Percentiles rank a stretch among this genome's conserved stretches.
Conservation (phyloP, 176 grass and related monocot species). For the Microstegium vimineum region DNA sequence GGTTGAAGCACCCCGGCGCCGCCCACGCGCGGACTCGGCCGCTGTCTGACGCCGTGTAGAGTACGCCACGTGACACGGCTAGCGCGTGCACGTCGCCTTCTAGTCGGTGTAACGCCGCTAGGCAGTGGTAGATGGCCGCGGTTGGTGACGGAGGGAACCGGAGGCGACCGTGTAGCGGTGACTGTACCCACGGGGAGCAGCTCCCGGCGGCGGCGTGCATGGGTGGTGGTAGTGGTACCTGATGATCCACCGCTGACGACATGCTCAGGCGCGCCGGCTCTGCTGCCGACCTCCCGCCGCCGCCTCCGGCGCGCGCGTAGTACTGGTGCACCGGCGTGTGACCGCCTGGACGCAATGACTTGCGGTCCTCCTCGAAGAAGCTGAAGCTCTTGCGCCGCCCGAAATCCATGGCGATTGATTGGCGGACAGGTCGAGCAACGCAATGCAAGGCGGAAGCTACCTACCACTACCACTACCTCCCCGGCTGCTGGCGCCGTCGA, state of each 20-base stretch:
- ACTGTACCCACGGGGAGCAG: slow-evolving; percentile 53
- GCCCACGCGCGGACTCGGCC: slow-evolving; percentile 75
- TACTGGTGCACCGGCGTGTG: slow-evolving; percentile 43
- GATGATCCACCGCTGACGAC: slow-evolving; percentile 34
- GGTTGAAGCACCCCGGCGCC: slow-evolving; percentile 59
- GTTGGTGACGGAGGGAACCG: slow-evolving; percentile 40
- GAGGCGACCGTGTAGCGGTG: slow-evolving; percentile 30
- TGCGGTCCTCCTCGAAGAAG: slow-evolving; percentile 61
- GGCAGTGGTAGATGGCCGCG: slow-evolving; percentile 68
- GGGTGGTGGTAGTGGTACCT: not conserved
- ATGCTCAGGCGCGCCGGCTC: slow-evolving; percentile 42
- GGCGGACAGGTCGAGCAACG: too few relatives aligned
- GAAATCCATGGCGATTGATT: slow-evolving; percentile 24
- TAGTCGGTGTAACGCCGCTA: slow-evolving; percentile 67
- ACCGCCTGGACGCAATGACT: not conserved
- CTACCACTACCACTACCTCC: not conserved
- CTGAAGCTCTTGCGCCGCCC: slow-evolving; percentile 56
- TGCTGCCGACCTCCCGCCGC: not conserved
- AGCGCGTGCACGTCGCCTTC: slow-evolving; percentile 82
- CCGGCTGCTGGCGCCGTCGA: not conserved
- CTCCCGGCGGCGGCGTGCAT: not conserved
- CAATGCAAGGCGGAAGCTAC: too few relatives aligned
- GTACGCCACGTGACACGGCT: slow-evolving; percentile 47
- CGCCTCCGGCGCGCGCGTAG: slow-evolving; percentile 3
- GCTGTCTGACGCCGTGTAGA: slow-evolving; percentile 85